Percentiles rank a stretch among this genome's conserved stretches.
Conservation (phyloP, 2,329 filamentous ascomycete genomes). For the Hirsutella minnesotensis region DNA sequence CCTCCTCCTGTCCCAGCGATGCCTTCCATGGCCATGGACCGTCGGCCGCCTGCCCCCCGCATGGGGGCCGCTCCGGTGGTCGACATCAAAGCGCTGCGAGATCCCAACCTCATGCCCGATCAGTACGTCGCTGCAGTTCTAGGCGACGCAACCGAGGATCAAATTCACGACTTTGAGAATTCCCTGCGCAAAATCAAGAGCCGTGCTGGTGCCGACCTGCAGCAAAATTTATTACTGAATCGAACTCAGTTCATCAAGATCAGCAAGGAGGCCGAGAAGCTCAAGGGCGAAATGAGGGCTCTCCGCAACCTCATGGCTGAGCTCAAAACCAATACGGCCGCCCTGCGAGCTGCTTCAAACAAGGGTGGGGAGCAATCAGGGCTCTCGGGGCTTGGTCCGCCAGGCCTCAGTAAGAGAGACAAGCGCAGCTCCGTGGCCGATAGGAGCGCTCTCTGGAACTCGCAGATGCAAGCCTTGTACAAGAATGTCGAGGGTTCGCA, state of each 20-base stretch:
- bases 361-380: slow-evolving; percentile 35
- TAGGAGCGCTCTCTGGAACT: slow-evolving; percentile 54
- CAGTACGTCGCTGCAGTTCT: slow-evolving; percentile 66
- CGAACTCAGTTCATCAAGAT: slow-evolving; percentile 98
- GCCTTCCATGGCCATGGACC: slow-evolving; percentile 49
- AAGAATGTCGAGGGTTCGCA: slow-evolving; percentile 97
- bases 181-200: slow-evolving; percentile 66
- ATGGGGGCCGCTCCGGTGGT: slow-evolving; percentile 50
- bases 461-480: slow-evolving; percentile 67
- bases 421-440: slow-evolving; percentile 83
- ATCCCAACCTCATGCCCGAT: slow-evolving; percentile 69
- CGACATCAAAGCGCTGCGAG: slow-evolving; percentile 66
- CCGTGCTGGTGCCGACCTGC: slow-evolving; percentile 70
- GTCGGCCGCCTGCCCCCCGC: slow-evolving; percentile 41
- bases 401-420: slow-evolving; percentile 53
- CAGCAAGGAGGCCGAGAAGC: slow-evolving; percentile 95
- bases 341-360: slow-evolving; percentile 47
- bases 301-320: slow-evolving; percentile 87
- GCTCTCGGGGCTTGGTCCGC: slow-evolving; percentile 37
- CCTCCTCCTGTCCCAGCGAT: slow-evolving; percentile 35
- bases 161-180: slow-evolving; percentile 72
- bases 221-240: slow-evolving; percentile 95
- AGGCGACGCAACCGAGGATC: slow-evolving; percentile 75
- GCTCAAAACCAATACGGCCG: slow-evolving; percentile 65
- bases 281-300: slow-evolving; percentile 91